phyloP scores from a whole-genome alignment of 2,329 filamentous ascomycete species.

The Didymella exigua region DNA sequence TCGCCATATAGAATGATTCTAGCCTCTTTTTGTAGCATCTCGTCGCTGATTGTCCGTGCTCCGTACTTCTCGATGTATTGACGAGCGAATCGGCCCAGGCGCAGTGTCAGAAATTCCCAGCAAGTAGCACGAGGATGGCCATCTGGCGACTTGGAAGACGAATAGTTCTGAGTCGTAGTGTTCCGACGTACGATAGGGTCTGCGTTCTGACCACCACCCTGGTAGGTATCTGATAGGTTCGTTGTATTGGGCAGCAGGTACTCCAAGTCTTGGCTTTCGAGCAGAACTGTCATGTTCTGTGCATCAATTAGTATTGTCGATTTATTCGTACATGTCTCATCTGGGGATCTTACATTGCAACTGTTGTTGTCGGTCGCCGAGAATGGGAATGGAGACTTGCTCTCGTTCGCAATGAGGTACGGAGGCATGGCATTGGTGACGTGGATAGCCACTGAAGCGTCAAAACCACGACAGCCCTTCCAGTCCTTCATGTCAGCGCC shows the following conservation, averaged over 20 bases:
- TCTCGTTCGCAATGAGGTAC: slow-evolving; percentile 57
- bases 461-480: slow-evolving; percentile 61
- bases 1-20: slow-evolving; percentile 56
- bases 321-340: not conserved
- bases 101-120: slow-evolving; percentile 57
- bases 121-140: slow-evolving; percentile 48
- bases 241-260: slow-evolving; percentile 30
- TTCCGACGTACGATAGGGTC: slow-evolving; percentile 25
- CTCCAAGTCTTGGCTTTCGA: slow-evolving; percentile 33
- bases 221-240: slow-evolving; percentile 26
- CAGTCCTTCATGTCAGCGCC: slow-evolving; percentile 60
- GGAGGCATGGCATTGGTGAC: slow-evolving; percentile 60
- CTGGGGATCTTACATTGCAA: slow-evolving; percentile 32
- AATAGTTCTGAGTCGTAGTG: slow-evolving; percentile 26
- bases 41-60: slow-evolving; percentile 51
- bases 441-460: slow-evolving; percentile 54
- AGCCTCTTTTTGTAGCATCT: slow-evolving; percentile 56
- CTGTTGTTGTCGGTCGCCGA: slow-evolving; percentile 50
- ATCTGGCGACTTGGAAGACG: slow-evolving; percentile 11
- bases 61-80: slow-evolving; percentile 47
- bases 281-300: slow-evolving; percentile 25
- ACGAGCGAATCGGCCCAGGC: slow-evolving; percentile 53
- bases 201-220: slow-evolving; percentile 17
- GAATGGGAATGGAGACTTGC: slow-evolving; percentile 54
- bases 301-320: slow-evolving; percentile 13